Evolutionary conservation across 106 monocot genomes (phyloP), one percentile per base, ranked within the genome.

Genomic region (Dendrobium huoshanense): DNA sequence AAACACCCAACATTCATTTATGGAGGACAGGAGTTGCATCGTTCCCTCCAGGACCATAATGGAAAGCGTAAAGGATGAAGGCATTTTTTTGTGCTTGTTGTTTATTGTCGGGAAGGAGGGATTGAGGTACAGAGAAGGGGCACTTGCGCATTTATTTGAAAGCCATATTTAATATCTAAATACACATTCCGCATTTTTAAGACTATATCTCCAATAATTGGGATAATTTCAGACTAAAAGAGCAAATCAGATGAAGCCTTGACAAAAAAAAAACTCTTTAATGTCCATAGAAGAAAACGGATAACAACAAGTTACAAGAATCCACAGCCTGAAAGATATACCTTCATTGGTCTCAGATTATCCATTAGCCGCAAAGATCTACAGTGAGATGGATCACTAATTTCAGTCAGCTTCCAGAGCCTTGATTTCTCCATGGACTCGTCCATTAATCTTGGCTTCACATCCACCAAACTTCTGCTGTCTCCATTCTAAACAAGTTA

Each of bases 381-480:
- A 80, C 92, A 95, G 61, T 95, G 92, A 77, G 85, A 16, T 45
- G 88, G 85, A 82, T 95, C 95, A 78, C 25, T 90, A 49, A 95
- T 90, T 81, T 95, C 95, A 70, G 92, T 92, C 37, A 88, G 92
- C 77, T 92, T 95, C 95, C 95, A 92, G 37, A 90, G 85, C 82
- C 90, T 95, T 67, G 92, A 87, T 80, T 95, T 90, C 61, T 95
- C 92, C 83, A 88, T 73, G 15, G 90, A 79, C 59, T 92, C 92
- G 4, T 95, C 95, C 27, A 76, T 83, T 75, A 92, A 61, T 85
- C 92, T 88, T 40, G 95, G 92, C 81, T 95, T 95, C 15, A 92
- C 85, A 83, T 95, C 94, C 72, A 78, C 86, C 75, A 87, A 77
- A 70, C 83, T 92, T 84, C 92, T 87, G 84, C 54, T 77, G 47